Conservation (phyloP, 2,329 filamentous ascomycete species). For the Scolecobasidium constrictum region DNA sequence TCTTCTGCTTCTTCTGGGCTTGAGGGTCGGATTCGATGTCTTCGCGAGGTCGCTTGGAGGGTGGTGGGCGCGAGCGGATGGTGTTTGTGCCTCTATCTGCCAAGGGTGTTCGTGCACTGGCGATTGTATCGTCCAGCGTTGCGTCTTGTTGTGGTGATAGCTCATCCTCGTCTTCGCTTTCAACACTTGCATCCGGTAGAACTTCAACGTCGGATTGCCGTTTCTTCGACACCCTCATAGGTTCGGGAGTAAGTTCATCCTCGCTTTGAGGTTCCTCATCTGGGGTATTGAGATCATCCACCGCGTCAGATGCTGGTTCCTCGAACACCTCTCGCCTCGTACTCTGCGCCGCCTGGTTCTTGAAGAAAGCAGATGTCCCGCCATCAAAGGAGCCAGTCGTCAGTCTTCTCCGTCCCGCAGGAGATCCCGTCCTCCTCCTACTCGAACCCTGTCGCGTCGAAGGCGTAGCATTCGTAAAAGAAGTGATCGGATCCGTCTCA, state of each 20-base stretch:
- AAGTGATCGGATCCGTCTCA: not conserved
- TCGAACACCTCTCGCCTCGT: conserved; percentile 4
- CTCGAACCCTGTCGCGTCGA: not conserved
- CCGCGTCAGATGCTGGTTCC: not conserved
- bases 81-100: conserved; percentile 4
- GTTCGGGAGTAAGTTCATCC: not conserved
- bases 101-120: not conserved
- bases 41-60: not conserved
- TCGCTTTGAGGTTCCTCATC: not conserved
- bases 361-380: not conserved
- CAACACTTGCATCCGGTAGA: not conserved
- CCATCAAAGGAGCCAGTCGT: not conserved
- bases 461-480: not conserved
- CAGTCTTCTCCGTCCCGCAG: not conserved
- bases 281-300: not conserved
- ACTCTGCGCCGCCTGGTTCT: conserved; percentile 1
- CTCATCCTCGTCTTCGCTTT: conserved; percentile 6
- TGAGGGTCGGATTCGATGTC: not conserved
- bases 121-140: not conserved
- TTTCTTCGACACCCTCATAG: not conserved
- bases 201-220: not conserved
- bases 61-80: not conserved
- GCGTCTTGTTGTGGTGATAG: conserved; percentile 1
- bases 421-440: too few species aligned
- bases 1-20: conserved; percentile 1